Percentiles rank a stretch among this genome's conserved stretches.
phyloP scores from a whole-genome alignment of 1,139 yeast genomes.

The Saccharomyces hybrid region DNA sequence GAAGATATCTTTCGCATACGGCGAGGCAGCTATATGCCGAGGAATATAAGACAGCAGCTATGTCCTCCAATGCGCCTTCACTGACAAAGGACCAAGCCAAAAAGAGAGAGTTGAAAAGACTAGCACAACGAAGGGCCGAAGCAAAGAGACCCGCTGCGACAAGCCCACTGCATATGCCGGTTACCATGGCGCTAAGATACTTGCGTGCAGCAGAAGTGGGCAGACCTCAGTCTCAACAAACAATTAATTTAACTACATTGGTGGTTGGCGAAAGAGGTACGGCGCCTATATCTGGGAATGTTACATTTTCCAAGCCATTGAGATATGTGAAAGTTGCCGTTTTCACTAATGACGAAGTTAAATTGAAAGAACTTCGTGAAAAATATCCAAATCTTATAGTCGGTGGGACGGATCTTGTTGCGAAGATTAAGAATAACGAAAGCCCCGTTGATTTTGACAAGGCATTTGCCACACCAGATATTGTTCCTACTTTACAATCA shows the following conservation, averaged over 20 bases:
- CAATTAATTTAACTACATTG: conserved; percentile 57
- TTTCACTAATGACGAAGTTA: conserved; percentile 52
- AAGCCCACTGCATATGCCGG: conserved; percentile 63
- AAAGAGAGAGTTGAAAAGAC: conserved; percentile 26
- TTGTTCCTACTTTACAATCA: conserved; percentile 49
- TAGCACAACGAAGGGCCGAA: conserved; percentile 23
- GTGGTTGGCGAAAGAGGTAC: conserved; percentile 78
- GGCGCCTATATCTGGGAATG: conserved; percentile 65
- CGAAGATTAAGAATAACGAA: conserved; percentile 50
- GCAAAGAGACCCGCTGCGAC: conserved; percentile 38
- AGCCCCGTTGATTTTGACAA: conserved; percentile 58
- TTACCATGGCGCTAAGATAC: conserved; percentile 67
- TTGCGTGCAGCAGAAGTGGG: conserved; percentile 90
- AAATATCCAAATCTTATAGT: conserved; percentile 42
- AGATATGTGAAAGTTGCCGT: conserved; percentile 59
- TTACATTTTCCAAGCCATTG: conserved; percentile 66
- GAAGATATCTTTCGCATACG: conserved; percentile 8
- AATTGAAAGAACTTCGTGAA: conserved; percentile 45
- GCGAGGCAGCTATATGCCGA: conserved; percentile 10
- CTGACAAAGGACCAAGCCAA: conserved; percentile 26
- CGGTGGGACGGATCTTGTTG: conserved; percentile 70
- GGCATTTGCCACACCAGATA: conserved; percentile 81
- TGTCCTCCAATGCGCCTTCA: conserved; percentile 11
- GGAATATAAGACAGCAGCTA: conserved; percentile 8
- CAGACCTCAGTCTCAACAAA: conserved; percentile 58